phyloP scores from a whole-genome alignment of 192 early-diverging fungal genomes.

The Linnemannia zychae region DNA sequence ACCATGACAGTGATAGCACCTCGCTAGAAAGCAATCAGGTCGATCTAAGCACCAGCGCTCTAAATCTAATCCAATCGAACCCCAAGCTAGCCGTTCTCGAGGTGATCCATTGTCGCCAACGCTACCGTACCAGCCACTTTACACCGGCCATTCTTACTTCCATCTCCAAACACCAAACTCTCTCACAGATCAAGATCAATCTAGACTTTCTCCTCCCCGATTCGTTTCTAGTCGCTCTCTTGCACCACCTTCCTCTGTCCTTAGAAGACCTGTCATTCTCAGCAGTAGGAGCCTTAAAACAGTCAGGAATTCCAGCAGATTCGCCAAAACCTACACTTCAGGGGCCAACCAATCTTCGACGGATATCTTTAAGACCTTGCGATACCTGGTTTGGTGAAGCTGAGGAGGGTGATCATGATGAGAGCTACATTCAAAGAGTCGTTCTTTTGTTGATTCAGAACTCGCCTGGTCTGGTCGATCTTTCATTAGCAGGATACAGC shows the following conservation, averaged over 20 bases:
- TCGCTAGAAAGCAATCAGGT: background rate
- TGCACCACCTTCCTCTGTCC: background rate
- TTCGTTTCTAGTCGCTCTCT: background rate
- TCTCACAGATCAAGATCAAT: background rate
- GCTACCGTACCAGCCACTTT: background rate
- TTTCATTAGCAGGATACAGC: background rate
- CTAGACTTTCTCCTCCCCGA: background rate
- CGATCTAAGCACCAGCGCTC: background rate
- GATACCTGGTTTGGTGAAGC: background rate
- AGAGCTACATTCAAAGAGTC: background rate
- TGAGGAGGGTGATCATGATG: background rate
- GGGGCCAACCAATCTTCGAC: background rate
- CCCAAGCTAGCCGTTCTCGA: background rate
- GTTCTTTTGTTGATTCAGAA: background rate
- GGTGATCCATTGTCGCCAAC: background rate
- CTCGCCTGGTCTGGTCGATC: background rate
- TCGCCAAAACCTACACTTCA: background rate
- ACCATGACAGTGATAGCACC: background rate
- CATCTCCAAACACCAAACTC: background rate
- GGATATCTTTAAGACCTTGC: background rate
- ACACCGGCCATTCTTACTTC: background rate
- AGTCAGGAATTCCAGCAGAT: background rate
- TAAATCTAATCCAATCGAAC: background rate
- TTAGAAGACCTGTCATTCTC: background rate
- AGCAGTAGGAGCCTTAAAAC: background rate